Evolutionary conservation across 2,329 filamentous ascomycete species (phyloP), one percentile per base, ranked within the genome.

Genomic region (Stemphylium beticola): DNA sequence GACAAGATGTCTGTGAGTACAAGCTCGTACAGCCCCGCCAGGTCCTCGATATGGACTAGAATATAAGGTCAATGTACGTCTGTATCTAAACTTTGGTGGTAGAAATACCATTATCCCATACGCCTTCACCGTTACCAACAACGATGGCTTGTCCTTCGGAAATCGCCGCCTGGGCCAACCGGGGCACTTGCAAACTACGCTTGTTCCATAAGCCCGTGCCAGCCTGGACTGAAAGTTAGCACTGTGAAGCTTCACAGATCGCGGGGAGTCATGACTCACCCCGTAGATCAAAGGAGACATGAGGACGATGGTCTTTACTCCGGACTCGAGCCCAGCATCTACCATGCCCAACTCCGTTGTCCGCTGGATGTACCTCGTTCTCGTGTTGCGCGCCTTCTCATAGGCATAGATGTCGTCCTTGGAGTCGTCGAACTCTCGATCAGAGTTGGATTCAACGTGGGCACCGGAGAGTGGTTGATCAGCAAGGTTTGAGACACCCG

Each of bases 281-380:
- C 43, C 33, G 33, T 46, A 46, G 43, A 46, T 46, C 32, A 46
- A 37, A 9, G 43, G 33, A 15, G 43, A 18, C 43, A 46, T 46
- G 33, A 46, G 31, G 33, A 46, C 43, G 33, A 46, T 32, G 17
- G 43, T 46, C 22, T 37, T 46, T n/a, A 46, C 33, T 14, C 20
- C 43, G 17, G 33, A 46, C 33, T 18, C 43, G 15, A 46, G n/a
- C 14, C 43, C 43, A 38, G 33, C 43, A 17, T 46, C 43, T 11
- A 46, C 36, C 43, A 46, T 46, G 33, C 43, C 43, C 20, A 46
- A 36, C 6, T 46, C 43, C 20, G 32, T 46, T n/a, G 43, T 46
- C 14, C 43, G 33, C 15, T 37, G 43, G n/a, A 46, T 37, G 22
- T 46, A 46, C 33, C 11, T 36, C 33, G 20, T 46, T 24, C 10